A percentile compares a stretch with the other conserved stretches of the same genome.
Evolutionary conservation across 169 alveolate species (phyloP).

Genomic region (Miamiensis avidus): DNA sequence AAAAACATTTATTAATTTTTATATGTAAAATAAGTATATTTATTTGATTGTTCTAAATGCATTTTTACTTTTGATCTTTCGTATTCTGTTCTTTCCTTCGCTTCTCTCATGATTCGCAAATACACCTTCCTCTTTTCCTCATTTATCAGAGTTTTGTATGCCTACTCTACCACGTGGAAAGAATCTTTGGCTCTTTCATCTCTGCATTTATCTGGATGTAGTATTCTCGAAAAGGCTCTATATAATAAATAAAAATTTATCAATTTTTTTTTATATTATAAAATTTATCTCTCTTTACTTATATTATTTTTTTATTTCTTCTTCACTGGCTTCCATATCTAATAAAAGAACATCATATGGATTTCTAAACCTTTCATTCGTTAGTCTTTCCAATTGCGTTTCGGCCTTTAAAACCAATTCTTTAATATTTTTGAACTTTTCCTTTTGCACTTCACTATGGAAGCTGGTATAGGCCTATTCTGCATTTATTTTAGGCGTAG

Average conservation of each 20-base stretch:
- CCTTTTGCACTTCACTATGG: not conserved
- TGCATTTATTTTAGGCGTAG: too few species aligned
- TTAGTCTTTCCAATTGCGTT: constrained; percentile 50
- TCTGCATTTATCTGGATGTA: constrained; percentile 82
- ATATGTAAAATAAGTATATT: too few species aligned
- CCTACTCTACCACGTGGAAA: constrained; percentile 67
- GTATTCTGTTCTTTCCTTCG: constrained; percentile 75
- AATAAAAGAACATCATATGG: constrained; percentile 73
- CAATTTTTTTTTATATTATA: too few species aligned
- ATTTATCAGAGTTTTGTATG: constrained; percentile 72
- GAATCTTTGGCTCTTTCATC: constrained; percentile 72
- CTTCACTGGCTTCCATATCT: constrained; percentile 69
- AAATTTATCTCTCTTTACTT: too few species aligned
- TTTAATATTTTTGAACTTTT: constrained; percentile 2
- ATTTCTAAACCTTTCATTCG: constrained; percentile 57
- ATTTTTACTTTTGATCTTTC: constrained; percentile 47
- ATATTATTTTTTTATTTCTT: constrained; percentile 71
- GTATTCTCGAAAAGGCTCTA: constrained; percentile 52
- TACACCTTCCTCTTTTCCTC: constrained; percentile 64
- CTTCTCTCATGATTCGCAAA: constrained; percentile 72
- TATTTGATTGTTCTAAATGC: not conserved
- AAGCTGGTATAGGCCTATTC: not conserved
- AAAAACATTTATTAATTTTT: too few species aligned
- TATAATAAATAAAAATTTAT: too few species aligned
- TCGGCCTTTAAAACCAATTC: constrained; percentile 32